phyloP scores from a whole-genome alignment of 345 rosid genomes.

The Erucastrum elatum region DNA sequence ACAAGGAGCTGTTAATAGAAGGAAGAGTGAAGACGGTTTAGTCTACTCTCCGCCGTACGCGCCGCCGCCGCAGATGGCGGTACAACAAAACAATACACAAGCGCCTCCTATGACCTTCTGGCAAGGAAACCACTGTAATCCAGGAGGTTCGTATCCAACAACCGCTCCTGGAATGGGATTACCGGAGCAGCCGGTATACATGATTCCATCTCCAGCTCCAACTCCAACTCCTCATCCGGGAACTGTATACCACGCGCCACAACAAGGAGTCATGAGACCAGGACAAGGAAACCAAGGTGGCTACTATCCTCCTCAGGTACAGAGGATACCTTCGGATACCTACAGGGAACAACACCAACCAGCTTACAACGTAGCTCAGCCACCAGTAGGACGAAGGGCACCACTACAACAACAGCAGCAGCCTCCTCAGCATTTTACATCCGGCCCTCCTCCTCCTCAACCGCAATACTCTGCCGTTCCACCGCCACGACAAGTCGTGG shows the following conservation, averaged over 20 bases:
- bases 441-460: constrained; percentile 15
- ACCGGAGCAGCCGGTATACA: constrained; percentile 44
- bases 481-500: constrained; percentile 42
- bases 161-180: constrained; percentile 38
- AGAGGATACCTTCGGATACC: neutral
- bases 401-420: neutral
- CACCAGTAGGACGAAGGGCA: constrained; percentile 27
- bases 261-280: constrained; percentile 48
- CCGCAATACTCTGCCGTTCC: constrained; percentile 44
- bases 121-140: constrained; percentile 56
- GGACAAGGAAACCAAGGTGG: constrained; percentile 67
- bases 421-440: constrained; percentile 32
- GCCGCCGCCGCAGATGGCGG: constrained; percentile 22
- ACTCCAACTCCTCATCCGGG: constrained; percentile 40
- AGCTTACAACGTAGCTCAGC: constrained; percentile 54
- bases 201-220: constrained; percentile 28
- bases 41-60: constrained; percentile 31
- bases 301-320: constrained; percentile 42
- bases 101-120: constrained; percentile 51
- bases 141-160: constrained; percentile 46
- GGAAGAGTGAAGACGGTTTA: constrained; percentile 46
- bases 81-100: constrained; percentile 22
- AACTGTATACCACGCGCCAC: constrained; percentile 29
- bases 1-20: constrained; percentile 50
- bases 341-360: constrained; percentile 65